These are phyloP conservation scores for Penicillium malachiteum DNA, from an alignment of 495 filamentous ascomycete species.

Conservation along the genomic window DNA sequence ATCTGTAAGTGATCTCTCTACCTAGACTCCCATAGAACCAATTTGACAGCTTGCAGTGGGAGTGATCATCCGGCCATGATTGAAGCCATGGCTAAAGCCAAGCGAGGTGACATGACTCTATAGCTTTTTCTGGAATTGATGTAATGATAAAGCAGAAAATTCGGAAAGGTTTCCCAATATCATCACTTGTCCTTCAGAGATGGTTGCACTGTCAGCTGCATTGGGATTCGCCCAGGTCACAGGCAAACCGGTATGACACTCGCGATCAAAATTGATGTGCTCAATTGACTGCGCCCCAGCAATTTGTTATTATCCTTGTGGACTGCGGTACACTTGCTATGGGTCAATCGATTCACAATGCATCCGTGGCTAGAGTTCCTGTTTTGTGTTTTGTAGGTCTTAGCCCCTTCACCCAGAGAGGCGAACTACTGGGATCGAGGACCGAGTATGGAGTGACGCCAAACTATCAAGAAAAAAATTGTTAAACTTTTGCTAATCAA, in stretches of 20 bases:
- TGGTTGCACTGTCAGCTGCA: slow-evolving; percentile 92
- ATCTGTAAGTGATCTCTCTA: slow-evolving; percentile 13
- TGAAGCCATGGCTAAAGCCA: slow-evolving; percentile 85
- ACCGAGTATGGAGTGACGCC: too few species aligned
- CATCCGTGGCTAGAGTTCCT: slow-evolving; percentile 73
- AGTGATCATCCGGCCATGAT: slow-evolving; percentile 86
- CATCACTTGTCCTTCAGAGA: slow-evolving; percentile 90
- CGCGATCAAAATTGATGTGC: background rate
- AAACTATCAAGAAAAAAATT: too few species aligned
- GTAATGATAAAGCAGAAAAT: too few species aligned
- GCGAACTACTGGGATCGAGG: slow-evolving; percentile 77
- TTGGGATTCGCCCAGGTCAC: slow-evolving; percentile 86
- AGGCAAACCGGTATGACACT: slow-evolving; percentile 51
- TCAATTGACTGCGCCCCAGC: slow-evolving; percentile 24
- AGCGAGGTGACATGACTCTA: slow-evolving; percentile 19
- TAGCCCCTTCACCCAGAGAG: slow-evolving; percentile 80
- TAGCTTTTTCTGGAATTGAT: slow-evolving; percentile 1
- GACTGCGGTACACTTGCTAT: slow-evolving; percentile 88
- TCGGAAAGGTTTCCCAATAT: slow-evolving; percentile 65
- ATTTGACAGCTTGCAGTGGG: slow-evolving; percentile 39
- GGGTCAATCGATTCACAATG: slow-evolving; percentile 88
- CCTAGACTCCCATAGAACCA: too few species aligned
- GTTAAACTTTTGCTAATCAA: too few species aligned
- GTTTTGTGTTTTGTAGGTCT: slow-evolving; percentile 86
- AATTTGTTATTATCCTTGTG: slow-evolving; percentile 88